phyloP scores from a whole-genome alignment of 345 rosid genomes.

The Erysimum cheiranthoides region DNA sequence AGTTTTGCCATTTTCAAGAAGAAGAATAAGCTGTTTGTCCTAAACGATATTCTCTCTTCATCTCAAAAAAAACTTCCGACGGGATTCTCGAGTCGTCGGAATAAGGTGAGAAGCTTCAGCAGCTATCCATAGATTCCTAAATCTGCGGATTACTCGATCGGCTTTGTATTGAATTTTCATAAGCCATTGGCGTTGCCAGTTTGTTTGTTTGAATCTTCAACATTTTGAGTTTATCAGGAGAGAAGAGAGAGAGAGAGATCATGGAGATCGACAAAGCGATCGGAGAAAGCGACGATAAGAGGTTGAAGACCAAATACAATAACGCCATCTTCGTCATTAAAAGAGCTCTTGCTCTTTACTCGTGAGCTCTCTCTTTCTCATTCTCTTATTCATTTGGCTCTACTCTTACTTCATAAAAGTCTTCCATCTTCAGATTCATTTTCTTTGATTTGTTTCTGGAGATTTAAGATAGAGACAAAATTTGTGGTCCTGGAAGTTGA shows the following conservation, averaged over 20 bases:
- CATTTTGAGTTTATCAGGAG: slow-evolving; percentile 20
- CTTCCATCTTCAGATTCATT: slow-evolving; percentile 35
- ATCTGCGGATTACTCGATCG: not conserved
- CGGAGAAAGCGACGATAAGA: slow-evolving; percentile 76
- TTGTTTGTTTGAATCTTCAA: too few relatives aligned
- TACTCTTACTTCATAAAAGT: not conserved
- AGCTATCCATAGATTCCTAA: not conserved
- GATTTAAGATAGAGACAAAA: slow-evolving; percentile 3
- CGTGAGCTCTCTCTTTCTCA: slow-evolving; percentile 56
- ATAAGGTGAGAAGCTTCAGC: slow-evolving; percentile 15
- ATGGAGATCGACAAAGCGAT: slow-evolving; percentile 97
- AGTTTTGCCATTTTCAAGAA: not conserved
- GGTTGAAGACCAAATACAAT: slow-evolving; percentile 91
- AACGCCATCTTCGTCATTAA: slow-evolving; percentile 87
- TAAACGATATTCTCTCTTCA: slow-evolving; percentile 10
- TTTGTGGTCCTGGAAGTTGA: not conserved
- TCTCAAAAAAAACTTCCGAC: slow-evolving; percentile 27
- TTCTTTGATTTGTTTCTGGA: not conserved
- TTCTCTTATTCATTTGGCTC: slow-evolving; percentile 24
- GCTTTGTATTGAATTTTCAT: too few relatives aligned
- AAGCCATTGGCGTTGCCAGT: too few relatives aligned
- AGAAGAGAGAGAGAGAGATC: slow-evolving; percentile 71
- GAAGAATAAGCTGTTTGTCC: slow-evolving; percentile 36
- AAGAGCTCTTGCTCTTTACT: slow-evolving; percentile 90
- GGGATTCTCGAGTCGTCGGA: slow-evolving; percentile 34